Evolutionary conservation across 352 stramenopile species (phyloP).

Genomic region (Globisporangium cystogenes): DNA sequence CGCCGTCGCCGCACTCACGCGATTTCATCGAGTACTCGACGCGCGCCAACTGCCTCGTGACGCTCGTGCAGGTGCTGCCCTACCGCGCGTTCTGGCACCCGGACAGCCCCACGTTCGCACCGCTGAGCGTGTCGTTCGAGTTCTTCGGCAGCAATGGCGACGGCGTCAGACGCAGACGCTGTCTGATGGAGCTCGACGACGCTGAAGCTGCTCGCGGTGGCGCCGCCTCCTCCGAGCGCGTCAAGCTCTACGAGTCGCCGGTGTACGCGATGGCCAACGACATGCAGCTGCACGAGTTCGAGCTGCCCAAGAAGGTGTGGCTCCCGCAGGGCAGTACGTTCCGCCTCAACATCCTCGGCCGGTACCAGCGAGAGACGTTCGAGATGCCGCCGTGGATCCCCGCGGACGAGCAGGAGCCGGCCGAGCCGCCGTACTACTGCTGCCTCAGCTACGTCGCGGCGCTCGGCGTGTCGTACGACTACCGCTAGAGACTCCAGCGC

Average conservation of each 20-base stretch:
- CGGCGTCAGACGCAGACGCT: neutral
- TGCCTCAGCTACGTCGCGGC: slow-evolving; percentile 72
- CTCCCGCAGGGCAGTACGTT: slow-evolving; percentile 32
- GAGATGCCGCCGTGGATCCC: slow-evolving; percentile 48
- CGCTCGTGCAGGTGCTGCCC: slow-evolving; percentile 46
- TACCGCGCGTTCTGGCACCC: slow-evolving; percentile 80
- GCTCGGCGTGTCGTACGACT: slow-evolving; percentile 10
- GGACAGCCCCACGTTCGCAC: slow-evolving; percentile 61
- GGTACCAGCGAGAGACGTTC: slow-evolving; percentile 43
- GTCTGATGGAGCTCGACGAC: neutral
- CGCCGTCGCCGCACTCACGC: slow-evolving; percentile 9
- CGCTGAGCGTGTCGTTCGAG: slow-evolving; percentile 44
- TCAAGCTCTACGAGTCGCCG: slow-evolving; percentile 41
- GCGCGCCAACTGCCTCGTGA: slow-evolving; percentile 33
- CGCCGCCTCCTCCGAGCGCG: neutral
- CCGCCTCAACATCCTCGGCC: slow-evolving; percentile 49
- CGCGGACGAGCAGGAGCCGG: slow-evolving; percentile 27
- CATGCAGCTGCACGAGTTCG: slow-evolving; percentile 66
- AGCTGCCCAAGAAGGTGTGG: slow-evolving; percentile 38
- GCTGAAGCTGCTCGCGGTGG: neutral
- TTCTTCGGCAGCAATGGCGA: slow-evolving; percentile 26
- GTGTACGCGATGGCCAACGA: slow-evolving; percentile 46
- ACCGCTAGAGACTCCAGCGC: neutral
- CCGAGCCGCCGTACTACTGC: slow-evolving; percentile 55
- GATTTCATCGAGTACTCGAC: slow-evolving; percentile 72